phyloP scores from a whole-genome alignment of 2,329 filamentous ascomycete species.

The Sporothrix schenckii region DNA sequence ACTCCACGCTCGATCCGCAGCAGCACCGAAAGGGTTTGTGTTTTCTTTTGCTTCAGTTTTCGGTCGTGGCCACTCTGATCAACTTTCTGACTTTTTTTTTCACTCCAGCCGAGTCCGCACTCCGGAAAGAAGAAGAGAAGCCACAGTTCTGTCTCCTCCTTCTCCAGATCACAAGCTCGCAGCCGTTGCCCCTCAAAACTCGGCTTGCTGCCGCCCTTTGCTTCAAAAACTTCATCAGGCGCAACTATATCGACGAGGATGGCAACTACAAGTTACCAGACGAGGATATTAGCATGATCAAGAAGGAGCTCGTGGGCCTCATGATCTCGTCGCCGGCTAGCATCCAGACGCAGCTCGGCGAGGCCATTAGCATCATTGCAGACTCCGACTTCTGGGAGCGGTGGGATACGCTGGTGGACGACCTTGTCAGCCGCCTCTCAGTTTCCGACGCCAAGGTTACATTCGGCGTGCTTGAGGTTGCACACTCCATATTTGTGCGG shows the following conservation, averaged over 20 bases:
- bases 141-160: slow-evolving; percentile 85
- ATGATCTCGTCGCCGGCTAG: slow-evolving; percentile 90
- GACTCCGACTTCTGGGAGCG: slow-evolving; percentile 96
- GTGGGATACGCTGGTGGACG: slow-evolving; percentile 86
- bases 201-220: slow-evolving; percentile 85
- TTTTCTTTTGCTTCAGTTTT: slow-evolving; percentile 8
- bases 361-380: slow-evolving; percentile 95
- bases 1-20: slow-evolving; percentile 84
- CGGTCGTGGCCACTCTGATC: neutral
- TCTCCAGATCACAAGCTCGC: slow-evolving; percentile 84
- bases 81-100: neutral
- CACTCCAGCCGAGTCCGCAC: slow-evolving; percentile 73
- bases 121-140: slow-evolving; percentile 78
- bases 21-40: slow-evolving; percentile 81
- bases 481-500: slow-evolving; percentile 95
- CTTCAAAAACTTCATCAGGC: slow-evolving; percentile 98
- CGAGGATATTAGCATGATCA: slow-evolving; percentile 86
- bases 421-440: slow-evolving; percentile 86
- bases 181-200: slow-evolving; percentile 71
- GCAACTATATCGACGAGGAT: slow-evolving; percentile 94
- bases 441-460: slow-evolving; percentile 81
- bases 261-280: slow-evolving; percentile 85
- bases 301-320: slow-evolving; percentile 89
- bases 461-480: slow-evolving; percentile 92
- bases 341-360: slow-evolving; percentile 91